A percentile compares a stretch with the other conserved stretches of the same genome.
phyloP scores from a whole-genome alignment of 495 filamentous ascomycete genomes.

The Viridothelium virens region DNA sequence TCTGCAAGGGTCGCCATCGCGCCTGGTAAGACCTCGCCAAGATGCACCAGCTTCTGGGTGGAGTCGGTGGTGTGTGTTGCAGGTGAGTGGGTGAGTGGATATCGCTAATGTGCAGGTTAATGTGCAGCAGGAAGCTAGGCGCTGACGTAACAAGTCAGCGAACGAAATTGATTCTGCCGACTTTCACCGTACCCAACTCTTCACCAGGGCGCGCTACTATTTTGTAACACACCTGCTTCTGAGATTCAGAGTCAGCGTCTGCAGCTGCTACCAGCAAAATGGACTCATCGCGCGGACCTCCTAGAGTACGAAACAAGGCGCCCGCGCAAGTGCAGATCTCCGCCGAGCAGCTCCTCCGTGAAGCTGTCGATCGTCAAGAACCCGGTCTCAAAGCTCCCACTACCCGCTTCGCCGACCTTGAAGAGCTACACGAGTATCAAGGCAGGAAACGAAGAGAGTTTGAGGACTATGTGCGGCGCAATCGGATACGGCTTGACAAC shows the following conservation, averaged over 20 bases:
- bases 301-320: constrained; percentile 96
- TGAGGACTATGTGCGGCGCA: constrained; percentile 94
- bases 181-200: not conserved
- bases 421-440: constrained; percentile 97
- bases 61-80: not conserved
- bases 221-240: no score
- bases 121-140: not conserved
- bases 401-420: constrained; percentile 89
- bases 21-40: not conserved
- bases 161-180: not conserved
- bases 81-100: not conserved
- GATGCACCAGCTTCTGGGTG: not conserved
- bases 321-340: constrained; percentile 66
- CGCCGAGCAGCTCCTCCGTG: constrained; percentile 93
- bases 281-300: constrained; percentile 90
- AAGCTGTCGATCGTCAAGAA: constrained; percentile 97
- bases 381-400: constrained; percentile 79
- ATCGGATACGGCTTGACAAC: constrained; percentile 93
- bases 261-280: constrained; percentile 41
- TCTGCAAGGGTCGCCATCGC: constrained; percentile 74
- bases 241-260: no score
- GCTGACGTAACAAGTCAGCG: not conserved
- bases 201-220: not conserved
- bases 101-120: no score
- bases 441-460: constrained; percentile 93